Evolutionary conservation across 2,329 filamentous ascomycete genomes (phyloP), one percentile per base, ranked within the genome.

Genomic region (Hypoxylon sp.): DNA sequence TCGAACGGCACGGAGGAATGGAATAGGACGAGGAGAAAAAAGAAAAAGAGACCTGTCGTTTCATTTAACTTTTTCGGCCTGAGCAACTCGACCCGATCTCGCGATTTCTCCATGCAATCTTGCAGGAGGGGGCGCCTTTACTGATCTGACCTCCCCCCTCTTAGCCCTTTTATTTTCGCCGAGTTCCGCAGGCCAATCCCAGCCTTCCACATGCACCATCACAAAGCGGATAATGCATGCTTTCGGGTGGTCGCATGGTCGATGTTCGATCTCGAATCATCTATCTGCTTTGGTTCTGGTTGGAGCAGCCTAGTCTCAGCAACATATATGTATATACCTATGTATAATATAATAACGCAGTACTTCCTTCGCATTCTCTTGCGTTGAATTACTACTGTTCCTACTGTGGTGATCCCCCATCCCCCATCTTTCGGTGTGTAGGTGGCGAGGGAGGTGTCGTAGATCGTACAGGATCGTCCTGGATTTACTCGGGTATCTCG

Each of bases 41-140:
- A 55, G 24, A 56, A 59, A 70, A 71, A 67, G 44, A 62, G 67
- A 71, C 63, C 60, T 67, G 69, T 71, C 69, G 69, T 71, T 69
- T 71, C 63, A 67, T 71, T 71, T 71, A 71, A 65, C 69, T 71
- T 69, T 71, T 47, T 51, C 48, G 65, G 53, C 46, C 63, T 71
- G 69, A 71, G 69, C 69, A 71, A 71, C 69, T 71, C 57, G 69
- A 71, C 67, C 69, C 69, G 69, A 71, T 71, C 66, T 69, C 62
- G 59, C 65, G 56, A 69, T 67, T 62, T 65, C 69, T 69, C 69
- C 66, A 71, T 71, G 69, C 69, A 69, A 71, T 69, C 66, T 71
- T 69, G 69, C 69, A 71, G 69, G 65, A 69, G 32, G 60, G 61
- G 58, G 53, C 53, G 65, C 59, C 61, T 59, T 53, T 29, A 37